Evolutionary conservation across 2,329 filamentous ascomycete species (phyloP), one percentile per base, ranked within the genome.

Genomic region (Sordariomycetes sp.): DNA sequence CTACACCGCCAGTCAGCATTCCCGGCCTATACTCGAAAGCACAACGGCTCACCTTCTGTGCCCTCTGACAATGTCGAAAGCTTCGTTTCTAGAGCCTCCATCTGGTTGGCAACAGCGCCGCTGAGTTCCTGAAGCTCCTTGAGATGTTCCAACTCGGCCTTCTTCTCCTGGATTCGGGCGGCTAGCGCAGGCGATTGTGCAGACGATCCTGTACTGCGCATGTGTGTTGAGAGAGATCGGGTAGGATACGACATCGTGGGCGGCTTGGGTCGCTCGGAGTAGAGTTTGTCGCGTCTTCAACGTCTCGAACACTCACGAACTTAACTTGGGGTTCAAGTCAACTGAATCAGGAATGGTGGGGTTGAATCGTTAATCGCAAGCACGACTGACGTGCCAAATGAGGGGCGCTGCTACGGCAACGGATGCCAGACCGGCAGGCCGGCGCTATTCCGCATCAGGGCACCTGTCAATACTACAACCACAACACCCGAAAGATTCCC

Each of bases 161-260:
- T 86, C 66, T 93, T 93, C 62, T 92, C 85, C 42, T 83, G 78
- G 52, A 93, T 86, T 42, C 85, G 80, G 29, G 82, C 75, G 34
- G 83, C 62, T 12, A 92, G 66, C 18, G 76, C 73, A 1, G 82
- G 75, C 2, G 83, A 83, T 55, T 85, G 80, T 31, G 75, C 71
- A 19, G 61, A 56, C 5, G 64, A 58, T 17, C 63, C 58, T 3
- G 66, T 61, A 46, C 78, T 73, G 37, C 82, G 80, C 48, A 84
- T 61, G 49, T 87, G 80, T 18, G 78, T 75, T 4, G 79, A 71
- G 14, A 84, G 57, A 3, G 70, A 64, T 42, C 71, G 63, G 35
- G 68, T 69, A 33, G 68, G 67, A 46, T 70, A 73, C 15, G 72
- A 73, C 73, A 77, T 79, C 23, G 27, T 53, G 35, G 3, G 2